Evolutionary conservation across 2,329 filamentous ascomycete species (phyloP).

Genomic region (Diplodia scrobiculata): DNA sequence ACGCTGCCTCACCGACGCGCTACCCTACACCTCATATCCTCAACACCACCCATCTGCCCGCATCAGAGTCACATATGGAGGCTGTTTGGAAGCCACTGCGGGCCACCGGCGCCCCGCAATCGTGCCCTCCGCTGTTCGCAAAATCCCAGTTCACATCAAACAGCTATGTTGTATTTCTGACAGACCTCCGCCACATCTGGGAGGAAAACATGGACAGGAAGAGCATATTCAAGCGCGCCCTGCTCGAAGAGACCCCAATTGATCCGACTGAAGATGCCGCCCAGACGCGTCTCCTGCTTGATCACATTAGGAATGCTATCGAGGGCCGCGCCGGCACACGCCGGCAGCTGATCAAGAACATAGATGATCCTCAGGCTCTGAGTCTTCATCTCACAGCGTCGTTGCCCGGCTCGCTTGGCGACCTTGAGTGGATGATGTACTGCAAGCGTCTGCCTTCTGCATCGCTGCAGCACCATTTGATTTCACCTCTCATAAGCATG

Average conservation of each 20-base stretch:
- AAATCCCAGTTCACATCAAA: conserved; percentile 59
- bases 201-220: conserved; percentile 63
- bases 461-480: conserved; percentile 53
- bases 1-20: not conserved
- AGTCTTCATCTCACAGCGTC: conserved; percentile 60
- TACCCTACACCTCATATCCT: not conserved
- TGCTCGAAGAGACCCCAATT: conserved; percentile 67
- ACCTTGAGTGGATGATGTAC: conserved; percentile 66
- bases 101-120: not conserved
- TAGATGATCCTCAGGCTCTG: not conserved
- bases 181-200: conserved; percentile 76
- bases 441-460: conserved; percentile 38
- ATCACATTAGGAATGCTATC: conserved; percentile 60
- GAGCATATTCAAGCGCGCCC: conserved; percentile 65
- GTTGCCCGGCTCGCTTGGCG: conserved; percentile 63
- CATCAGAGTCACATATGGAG: conserved; percentile 2
- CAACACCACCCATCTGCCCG: not conserved
- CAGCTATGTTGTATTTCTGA: conserved; percentile 67
- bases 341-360: conserved; percentile 42
- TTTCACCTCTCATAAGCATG: conserved; percentile 57
- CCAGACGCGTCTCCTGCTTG: conserved; percentile 68
- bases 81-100: conserved; percentile 3
- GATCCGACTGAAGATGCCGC: conserved; percentile 68
- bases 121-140: conserved; percentile 63
- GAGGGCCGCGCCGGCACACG: conserved; percentile 43